Conservation (phyloP, 768 basidiomycete species). For the Boletellus ananiceps region DNA sequence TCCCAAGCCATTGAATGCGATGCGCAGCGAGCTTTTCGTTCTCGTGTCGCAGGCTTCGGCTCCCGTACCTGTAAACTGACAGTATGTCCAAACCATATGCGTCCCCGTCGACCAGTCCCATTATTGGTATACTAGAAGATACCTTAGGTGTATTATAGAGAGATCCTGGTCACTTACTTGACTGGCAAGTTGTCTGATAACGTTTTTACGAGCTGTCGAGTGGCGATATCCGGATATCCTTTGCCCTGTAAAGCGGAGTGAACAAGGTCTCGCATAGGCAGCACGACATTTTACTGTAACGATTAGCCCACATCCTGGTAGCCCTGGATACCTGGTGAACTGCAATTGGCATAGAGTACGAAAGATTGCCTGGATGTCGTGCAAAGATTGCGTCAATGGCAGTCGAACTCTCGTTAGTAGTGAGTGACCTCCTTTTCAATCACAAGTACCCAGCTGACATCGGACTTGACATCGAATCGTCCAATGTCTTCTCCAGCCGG, state of each 20-base stretch:
- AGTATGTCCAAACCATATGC: conserved; percentile 91
- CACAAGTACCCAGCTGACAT: conserved; percentile 73
- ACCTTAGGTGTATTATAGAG: neutral
- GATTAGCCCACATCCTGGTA: conserved; percentile 65
- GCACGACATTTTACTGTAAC: conserved; percentile 56
- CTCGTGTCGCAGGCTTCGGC: conserved; percentile 66
- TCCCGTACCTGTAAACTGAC: conserved; percentile 83
- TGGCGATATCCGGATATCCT: conserved; percentile 93
- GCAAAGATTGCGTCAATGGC: conserved; percentile 1
- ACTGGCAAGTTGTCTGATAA: conserved; percentile 62
- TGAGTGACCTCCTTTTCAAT: conserved; percentile 86
- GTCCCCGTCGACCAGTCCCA: conserved; percentile 85
- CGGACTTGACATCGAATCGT: conserved; percentile 49
- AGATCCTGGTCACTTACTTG: conserved; percentile 38
- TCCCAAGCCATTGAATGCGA: conserved; percentile 76
- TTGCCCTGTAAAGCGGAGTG: conserved; percentile 62
- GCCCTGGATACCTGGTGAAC: conserved; percentile 43
- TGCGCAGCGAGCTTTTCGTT: conserved; percentile 59
- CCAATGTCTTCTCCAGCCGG: conserved; percentile 71
- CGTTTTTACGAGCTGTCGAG: conserved; percentile 75
- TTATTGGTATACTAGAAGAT: conserved; percentile 60
- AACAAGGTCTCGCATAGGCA: neutral
- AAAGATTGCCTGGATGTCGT: conserved; percentile 74
- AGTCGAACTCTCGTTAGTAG: neutral
- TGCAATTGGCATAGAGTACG: conserved; percentile 68